phyloP scores from a whole-genome alignment of 2,329 filamentous ascomycete species.

The Colletotrichum paranaense region DNA sequence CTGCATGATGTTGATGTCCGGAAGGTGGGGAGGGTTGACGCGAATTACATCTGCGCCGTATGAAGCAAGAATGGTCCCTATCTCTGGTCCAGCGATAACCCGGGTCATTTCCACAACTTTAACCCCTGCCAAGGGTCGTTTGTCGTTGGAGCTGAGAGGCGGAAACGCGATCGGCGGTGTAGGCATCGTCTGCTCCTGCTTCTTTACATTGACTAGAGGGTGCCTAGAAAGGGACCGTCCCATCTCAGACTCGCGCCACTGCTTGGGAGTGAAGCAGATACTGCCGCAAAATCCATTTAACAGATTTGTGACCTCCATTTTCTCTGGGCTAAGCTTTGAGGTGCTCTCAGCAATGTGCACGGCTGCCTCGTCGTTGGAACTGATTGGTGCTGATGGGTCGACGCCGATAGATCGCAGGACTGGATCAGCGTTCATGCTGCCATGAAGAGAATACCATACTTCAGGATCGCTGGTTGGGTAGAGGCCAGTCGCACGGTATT shows the following conservation, averaged over 20 bases:
- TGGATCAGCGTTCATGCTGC: slow-evolving; percentile 56
- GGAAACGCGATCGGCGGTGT: slow-evolving; percentile 48
- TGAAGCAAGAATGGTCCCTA: slow-evolving; percentile 55
- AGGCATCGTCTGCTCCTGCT: slow-evolving; percentile 46
- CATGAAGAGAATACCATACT: slow-evolving; percentile 63
- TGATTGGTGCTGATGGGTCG: slow-evolving; percentile 36
- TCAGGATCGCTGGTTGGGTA: slow-evolving; percentile 59
- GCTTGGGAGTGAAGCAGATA: slow-evolving; percentile 24
- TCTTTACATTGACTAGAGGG: slow-evolving; percentile 50
- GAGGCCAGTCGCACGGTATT: slow-evolving; percentile 54
- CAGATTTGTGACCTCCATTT: slow-evolving; percentile 26
- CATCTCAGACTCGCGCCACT: slow-evolving; percentile 30
- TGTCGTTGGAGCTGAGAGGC: slow-evolving; percentile 41
- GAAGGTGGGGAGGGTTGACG: slow-evolving; percentile 54
- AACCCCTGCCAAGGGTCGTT: slow-evolving; percentile 55
- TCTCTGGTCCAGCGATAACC: slow-evolving; percentile 58
- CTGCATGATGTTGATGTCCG: slow-evolving; percentile 53
- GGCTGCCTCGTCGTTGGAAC: slow-evolving; percentile 22
- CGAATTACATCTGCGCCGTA: slow-evolving; percentile 59
- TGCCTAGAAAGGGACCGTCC: slow-evolving; percentile 22
- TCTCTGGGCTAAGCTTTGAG: slow-evolving; percentile 22
- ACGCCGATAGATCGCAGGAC: slow-evolving; percentile 59
- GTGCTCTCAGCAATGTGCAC: slow-evolving; percentile 17
- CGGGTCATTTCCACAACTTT: slow-evolving; percentile 62
- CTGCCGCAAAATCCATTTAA: slow-evolving; percentile 29